A percentile compares a stretch with the other conserved stretches of the same genome.
Evolutionary conservation across 192 early-diverging fungal species (phyloP).

Genomic region (Phycomyces nitens): DNA sequence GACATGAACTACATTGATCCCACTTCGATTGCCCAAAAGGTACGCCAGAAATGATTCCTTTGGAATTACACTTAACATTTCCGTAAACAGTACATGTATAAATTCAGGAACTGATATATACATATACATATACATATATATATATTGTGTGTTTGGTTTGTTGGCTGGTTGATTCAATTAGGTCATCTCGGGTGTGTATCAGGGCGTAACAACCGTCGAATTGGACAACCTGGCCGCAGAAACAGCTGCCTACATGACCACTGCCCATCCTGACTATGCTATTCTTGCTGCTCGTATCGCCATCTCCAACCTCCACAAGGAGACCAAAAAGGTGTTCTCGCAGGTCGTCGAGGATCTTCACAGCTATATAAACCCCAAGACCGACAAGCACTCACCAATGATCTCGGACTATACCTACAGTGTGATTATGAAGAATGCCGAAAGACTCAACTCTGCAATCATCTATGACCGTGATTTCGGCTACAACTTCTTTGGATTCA

Average conservation of each 20-base stretch:
- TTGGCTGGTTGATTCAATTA: constrained; percentile 19
- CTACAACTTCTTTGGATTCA: constrained; percentile 99
- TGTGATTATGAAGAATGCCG: constrained; percentile 67
- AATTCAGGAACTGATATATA: too few species aligned
- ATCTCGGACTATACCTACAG: constrained; percentile 76
- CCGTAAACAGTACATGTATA: too few species aligned
- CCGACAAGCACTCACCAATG: constrained; percentile 82
- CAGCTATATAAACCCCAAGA: constrained; percentile 88
- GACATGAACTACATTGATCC: constrained; percentile 96
- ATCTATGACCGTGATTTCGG: constrained; percentile 97
- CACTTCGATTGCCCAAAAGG: constrained; percentile 91
- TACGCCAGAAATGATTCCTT: constrained; percentile 23
- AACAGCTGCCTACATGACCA: constrained; percentile 86
- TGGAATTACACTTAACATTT: too few species aligned
- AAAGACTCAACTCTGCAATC: constrained; percentile 88
- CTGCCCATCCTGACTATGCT: constrained; percentile 97
- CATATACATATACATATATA: too few species aligned
- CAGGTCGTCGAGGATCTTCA: constrained; percentile 84
- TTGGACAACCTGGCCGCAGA: constrained; percentile 89
- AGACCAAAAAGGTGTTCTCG: constrained; percentile 82
- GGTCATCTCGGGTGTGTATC: constrained; percentile 84
- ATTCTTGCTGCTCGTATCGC: constrained; percentile 96
- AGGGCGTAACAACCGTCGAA: constrained; percentile 83
- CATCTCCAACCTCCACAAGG: constrained; percentile 92
- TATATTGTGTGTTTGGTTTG: too few species aligned